A percentile compares a stretch with the other conserved stretches of the same genome.
Conservation (phyloP, 2,329 filamentous ascomycete genomes). For the Colletotrichum ledebouriae region DNA sequence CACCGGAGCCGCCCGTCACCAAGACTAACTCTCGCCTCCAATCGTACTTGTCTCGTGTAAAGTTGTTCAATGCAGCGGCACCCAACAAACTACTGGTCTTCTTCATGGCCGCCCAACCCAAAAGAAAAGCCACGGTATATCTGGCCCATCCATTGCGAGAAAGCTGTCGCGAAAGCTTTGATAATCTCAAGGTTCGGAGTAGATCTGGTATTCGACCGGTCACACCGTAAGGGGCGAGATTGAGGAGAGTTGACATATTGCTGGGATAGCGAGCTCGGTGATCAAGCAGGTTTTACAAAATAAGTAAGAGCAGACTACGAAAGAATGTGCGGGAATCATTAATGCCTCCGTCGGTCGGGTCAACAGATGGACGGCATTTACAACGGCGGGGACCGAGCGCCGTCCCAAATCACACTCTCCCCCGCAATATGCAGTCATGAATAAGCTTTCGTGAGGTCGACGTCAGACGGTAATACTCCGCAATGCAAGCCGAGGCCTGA, state of each 20-base stretch:
- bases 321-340: too few relatives aligned
- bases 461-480: conserved; percentile 25
- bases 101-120: conserved; percentile 8
- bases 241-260: conserved; percentile 14
- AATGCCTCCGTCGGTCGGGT: neutral
- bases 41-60: conserved; percentile 32
- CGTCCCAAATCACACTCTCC: conserved; percentile 10
- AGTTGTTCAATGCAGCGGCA: conserved; percentile 28
- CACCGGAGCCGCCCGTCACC: conserved; percentile 35
- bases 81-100: conserved; percentile 16
- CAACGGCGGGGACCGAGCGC: conserved; percentile 1
- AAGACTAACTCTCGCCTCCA: conserved; percentile 51
- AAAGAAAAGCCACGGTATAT: conserved; percentile 3
- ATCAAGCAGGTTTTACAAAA: too few relatives aligned
- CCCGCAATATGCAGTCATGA: conserved; percentile 19
- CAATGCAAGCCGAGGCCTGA: conserved; percentile 20
- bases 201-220: neutral
- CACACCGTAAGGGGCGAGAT: neutral
- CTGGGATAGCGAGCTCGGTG: neutral
- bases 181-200: conserved; percentile 8
- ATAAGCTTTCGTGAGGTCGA: conserved; percentile 21
- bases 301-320: too few relatives aligned
- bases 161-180: neutral
- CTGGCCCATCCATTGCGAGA: conserved; percentile 18
- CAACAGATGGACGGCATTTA: conserved; percentile 1